A percentile compares a stretch with the other conserved stretches of the same genome.
Evolutionary conservation across 208 protist genomes (phyloP).

Genomic region (Crithidia acanthocephali): DNA sequence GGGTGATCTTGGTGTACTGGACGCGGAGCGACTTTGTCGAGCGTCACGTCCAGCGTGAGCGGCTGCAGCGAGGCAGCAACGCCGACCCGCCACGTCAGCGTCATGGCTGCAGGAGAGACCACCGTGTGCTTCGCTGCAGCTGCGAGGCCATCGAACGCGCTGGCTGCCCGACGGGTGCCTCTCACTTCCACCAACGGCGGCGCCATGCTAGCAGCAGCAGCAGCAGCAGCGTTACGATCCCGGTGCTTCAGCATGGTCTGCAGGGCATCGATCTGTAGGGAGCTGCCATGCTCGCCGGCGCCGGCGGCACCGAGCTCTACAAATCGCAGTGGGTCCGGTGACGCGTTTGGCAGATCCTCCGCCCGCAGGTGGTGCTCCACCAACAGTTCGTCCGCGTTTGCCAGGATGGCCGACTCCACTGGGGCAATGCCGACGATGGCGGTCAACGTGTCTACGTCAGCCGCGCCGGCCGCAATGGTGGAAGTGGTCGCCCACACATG

Average conservation of each 20-base stretch:
- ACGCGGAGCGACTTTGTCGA: slow-evolving; percentile 22
- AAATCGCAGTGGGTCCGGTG: slow-evolving; percentile 14
- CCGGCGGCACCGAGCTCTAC: slow-evolving; percentile 6
- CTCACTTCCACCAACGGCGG: slow-evolving; percentile 2
- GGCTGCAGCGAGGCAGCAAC: background rate
- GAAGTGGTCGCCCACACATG: slow-evolving; percentile 20
- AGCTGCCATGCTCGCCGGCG: background rate
- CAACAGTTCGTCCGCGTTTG: slow-evolving; percentile 38
- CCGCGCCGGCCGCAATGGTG: no score
- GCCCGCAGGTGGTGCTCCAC: slow-evolving; percentile 30
- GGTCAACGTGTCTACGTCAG: background rate
- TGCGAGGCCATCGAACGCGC: background rate
- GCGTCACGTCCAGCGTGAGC: slow-evolving; percentile 10
- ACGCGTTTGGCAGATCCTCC: slow-evolving; percentile 14
- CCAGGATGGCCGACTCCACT: slow-evolving; percentile 22
- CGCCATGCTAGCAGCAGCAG: background rate
- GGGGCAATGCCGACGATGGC: slow-evolving; percentile 28
- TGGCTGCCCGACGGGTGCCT: background rate
- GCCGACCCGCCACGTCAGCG: slow-evolving; percentile 12
- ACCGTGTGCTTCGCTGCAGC: background rate
- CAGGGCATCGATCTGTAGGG: slow-evolving; percentile 19
- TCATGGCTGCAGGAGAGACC: background rate
- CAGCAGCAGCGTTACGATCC: background rate
- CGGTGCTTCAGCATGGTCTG: background rate
- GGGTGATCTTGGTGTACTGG: background rate